phyloP scores from a whole-genome alignment of 257 asterid genomes.

The Solanum medicagineum region DNA sequence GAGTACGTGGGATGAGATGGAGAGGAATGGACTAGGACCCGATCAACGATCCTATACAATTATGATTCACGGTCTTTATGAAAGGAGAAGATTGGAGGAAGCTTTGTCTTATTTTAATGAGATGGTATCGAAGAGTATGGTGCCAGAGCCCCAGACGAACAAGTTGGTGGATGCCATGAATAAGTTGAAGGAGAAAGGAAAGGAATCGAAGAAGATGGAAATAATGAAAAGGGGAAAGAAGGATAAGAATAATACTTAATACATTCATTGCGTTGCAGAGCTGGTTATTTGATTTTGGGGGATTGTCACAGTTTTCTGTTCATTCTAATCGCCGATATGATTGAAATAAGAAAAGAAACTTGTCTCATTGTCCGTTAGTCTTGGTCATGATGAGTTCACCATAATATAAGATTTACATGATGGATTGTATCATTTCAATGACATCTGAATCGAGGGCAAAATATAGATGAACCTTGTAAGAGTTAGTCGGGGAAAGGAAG shows the following conservation, averaged over 20 bases:
- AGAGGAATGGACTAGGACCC: constrained; percentile 55
- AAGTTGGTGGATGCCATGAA: constrained; percentile 38
- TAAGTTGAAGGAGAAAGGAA: constrained; percentile 17
- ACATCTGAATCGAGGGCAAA: background rate
- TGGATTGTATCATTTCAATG: background rate
- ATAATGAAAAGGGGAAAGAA: background rate
- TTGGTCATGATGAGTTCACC: background rate
- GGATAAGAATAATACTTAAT: background rate
- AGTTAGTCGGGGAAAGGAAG: background rate
- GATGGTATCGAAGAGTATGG: constrained; percentile 53
- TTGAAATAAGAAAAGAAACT: background rate
- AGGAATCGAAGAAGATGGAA: background rate
- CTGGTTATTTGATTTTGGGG: background rate
- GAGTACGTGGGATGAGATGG: constrained; percentile 59
- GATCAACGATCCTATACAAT: constrained; percentile 65
- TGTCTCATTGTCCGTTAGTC: background rate
- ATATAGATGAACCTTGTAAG: background rate
- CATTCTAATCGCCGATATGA: background rate
- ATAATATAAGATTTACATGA: background rate
- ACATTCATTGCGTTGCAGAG: background rate
- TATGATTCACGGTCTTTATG: constrained; percentile 49
- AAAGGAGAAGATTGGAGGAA: constrained; percentile 25
- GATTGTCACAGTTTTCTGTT: background rate
- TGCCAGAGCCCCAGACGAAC: constrained; percentile 49
- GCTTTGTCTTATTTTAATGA: constrained; percentile 40